Evolutionary conservation across 805 yeast species (phyloP).

Genomic region (Candida germanica): DNA sequence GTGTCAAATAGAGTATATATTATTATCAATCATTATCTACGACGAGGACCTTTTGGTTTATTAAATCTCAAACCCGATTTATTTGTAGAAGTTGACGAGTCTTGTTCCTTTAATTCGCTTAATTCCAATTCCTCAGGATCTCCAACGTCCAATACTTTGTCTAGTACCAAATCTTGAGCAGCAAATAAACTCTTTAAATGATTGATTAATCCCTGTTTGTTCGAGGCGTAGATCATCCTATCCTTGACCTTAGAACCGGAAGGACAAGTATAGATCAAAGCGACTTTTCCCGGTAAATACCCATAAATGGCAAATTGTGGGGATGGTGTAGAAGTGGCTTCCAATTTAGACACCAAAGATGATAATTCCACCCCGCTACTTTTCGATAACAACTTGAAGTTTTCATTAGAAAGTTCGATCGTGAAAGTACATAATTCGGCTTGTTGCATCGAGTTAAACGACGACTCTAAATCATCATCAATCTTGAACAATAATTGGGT

Average conservation of each 20-base stretch:
- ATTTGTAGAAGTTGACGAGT: constrained; percentile 11
- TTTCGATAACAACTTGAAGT: constrained; percentile 21
- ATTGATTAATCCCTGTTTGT: constrained; percentile 57
- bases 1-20: not conserved
- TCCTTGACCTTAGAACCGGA: constrained; percentile 85
- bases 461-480: constrained; percentile 24
- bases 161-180: constrained; percentile 22
- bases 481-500: constrained; percentile 22
- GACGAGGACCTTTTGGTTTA: constrained; percentile 72
- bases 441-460: constrained; percentile 19
- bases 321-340: constrained; percentile 21
- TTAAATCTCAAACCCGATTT: constrained; percentile 34
- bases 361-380: constrained; percentile 16
- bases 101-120: constrained; percentile 34
- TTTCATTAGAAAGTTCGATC: constrained; percentile 51
- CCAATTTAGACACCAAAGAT: constrained; percentile 20
- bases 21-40: constrained; percentile 23
- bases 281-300: constrained; percentile 33
- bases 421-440: constrained; percentile 42
- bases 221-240: constrained; percentile 89
- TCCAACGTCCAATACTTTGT: constrained; percentile 63
- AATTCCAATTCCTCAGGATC: constrained; percentile 68
- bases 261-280: constrained; percentile 85
- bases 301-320: constrained; percentile 56
- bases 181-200: constrained; percentile 41